These are phyloP conservation scores for Peltaster fructicola DNA, from an alignment of 2,329 filamentous ascomycete species.

Conservation along the genomic window DNA sequence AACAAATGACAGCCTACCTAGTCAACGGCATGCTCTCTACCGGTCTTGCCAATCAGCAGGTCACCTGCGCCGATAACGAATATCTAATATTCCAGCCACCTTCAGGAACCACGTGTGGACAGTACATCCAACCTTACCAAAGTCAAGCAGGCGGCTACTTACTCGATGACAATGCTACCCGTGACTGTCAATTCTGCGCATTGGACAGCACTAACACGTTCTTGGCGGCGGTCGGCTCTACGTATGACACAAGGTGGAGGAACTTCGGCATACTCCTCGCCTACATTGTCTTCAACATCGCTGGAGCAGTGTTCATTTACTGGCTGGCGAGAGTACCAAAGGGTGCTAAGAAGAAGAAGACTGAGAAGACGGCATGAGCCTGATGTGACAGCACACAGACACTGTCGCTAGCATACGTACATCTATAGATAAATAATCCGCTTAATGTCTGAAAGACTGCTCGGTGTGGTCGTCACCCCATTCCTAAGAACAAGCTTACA, in stretches of 20 bases:
- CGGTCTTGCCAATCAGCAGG: slow-evolving; percentile 47
- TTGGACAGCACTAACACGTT: slow-evolving; percentile 27
- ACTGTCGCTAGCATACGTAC: too few species aligned
- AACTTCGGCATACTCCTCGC: slow-evolving; percentile 37
- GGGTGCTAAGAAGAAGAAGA: slow-evolving; percentile 25
- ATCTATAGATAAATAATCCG: too few species aligned
- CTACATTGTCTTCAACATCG: slow-evolving; percentile 34
- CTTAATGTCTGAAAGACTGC: too few species aligned
- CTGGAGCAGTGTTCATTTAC: slow-evolving; percentile 33
- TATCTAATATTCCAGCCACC: slow-evolving; percentile 48
- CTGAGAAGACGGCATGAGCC: slow-evolving; percentile 24
- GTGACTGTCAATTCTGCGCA: slow-evolving; percentile 24
- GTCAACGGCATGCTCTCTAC: slow-evolving; percentile 54
- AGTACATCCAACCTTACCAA: slow-evolving; percentile 23
- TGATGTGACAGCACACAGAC: slow-evolving; percentile 1
- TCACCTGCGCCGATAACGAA: slow-evolving; percentile 54
- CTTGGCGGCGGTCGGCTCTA: slow-evolving; percentile 23
- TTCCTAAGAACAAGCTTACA: too few species aligned
- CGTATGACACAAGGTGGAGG: slow-evolving; percentile 30
- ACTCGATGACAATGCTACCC: slow-evolving; percentile 17
- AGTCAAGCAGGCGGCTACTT: too few species aligned
- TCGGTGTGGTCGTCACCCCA: too few species aligned
- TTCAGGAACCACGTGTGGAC: slow-evolving; percentile 23
- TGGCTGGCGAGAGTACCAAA: slow-evolving; percentile 38
- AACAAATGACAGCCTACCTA: too few species aligned